These are phyloP conservation scores for Cryptomeria japonica DNA, from an alignment of 75 land plant species.

Conservation along the genomic window DNA sequence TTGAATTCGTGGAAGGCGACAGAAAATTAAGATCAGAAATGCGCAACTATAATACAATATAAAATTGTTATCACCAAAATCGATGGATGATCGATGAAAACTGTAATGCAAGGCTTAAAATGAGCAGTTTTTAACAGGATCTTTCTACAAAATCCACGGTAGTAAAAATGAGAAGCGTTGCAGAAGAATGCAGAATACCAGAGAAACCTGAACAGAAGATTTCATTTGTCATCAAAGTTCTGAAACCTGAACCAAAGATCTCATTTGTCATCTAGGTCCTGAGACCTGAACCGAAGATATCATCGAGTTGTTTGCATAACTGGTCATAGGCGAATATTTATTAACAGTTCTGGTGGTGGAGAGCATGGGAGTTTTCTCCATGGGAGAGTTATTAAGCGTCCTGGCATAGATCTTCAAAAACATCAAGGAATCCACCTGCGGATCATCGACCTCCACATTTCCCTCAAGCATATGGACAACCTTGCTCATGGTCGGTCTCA, in stretches of 20 bases:
- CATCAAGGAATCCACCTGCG: slow-evolving; percentile 34
- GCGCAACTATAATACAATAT: too few species aligned
- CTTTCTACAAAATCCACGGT: not conserved
- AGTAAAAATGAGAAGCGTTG: not conserved
- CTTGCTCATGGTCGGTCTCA: slow-evolving; percentile 57
- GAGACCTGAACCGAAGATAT: not conserved
- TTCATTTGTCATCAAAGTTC: not conserved
- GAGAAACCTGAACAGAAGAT: not conserved
- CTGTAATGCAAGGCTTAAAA: not conserved
- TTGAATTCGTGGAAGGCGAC: too few species aligned
- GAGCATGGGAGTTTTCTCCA: not conserved
- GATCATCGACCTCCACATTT: slow-evolving; percentile 25
- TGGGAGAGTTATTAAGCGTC: slow-evolving; percentile 11
- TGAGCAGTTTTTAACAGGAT: not conserved
- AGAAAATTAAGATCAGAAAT: too few species aligned
- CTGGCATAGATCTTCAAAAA: slow-evolving; percentile 46
- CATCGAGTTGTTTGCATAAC: not conserved
- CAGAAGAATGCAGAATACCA: not conserved
- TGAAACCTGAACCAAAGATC: too few species aligned
- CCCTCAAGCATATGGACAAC: slow-evolving; percentile 75
- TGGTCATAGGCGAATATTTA: not conserved
- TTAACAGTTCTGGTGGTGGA: too few species aligned
- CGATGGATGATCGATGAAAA: too few species aligned
- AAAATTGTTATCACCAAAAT: too few species aligned
- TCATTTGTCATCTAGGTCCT: slow-evolving; percentile 2